Conservation (phyloP, 495 filamentous ascomycete species). For the Aspergillus sclerotiicarbonarius region DNA sequence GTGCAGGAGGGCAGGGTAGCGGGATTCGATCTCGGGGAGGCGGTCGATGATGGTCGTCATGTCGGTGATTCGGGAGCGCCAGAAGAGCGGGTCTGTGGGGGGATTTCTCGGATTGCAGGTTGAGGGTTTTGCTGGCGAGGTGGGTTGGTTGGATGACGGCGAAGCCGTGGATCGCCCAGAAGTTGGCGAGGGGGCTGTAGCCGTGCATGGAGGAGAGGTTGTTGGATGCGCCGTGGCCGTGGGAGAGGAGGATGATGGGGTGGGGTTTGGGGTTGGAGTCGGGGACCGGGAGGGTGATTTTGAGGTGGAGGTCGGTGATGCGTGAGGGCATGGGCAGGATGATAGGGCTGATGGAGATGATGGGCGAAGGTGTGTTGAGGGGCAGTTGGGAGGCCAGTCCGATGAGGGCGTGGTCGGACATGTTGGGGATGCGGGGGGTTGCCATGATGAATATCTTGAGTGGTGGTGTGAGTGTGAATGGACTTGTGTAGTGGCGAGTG, state of each 20-base stretch:
- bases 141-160: slow-evolving; percentile 2
- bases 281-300: not conserved
- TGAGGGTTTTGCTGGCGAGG: not conserved
- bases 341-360: not conserved
- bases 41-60: slow-evolving; percentile 1
- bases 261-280: not conserved
- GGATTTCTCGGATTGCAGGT: not conserved
- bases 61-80: not conserved
- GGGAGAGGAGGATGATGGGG: slow-evolving; percentile 1
- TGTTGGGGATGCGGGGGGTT: not conserved
- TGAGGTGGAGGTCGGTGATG: slow-evolving; percentile 4
- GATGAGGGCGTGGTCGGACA: not conserved
- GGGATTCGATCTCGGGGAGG: not conserved
- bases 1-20: not conserved
- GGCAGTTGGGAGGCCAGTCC: not conserved
- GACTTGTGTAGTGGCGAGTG: too few relatives aligned
- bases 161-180: slow-evolving; percentile 2
- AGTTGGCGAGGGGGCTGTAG: not conserved
- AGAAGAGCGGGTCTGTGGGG: not conserved
- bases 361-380: not conserved
- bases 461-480: too few relatives aligned
- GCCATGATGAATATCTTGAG: not conserved
- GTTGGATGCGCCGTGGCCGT: slow-evolving; percentile 1
- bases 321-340: not conserved
- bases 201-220: slow-evolving; percentile 2